Evolutionary conservation across 2,329 filamentous ascomycete genomes (phyloP).

Genomic region (Sclerotinia sclerotiorum): DNA sequence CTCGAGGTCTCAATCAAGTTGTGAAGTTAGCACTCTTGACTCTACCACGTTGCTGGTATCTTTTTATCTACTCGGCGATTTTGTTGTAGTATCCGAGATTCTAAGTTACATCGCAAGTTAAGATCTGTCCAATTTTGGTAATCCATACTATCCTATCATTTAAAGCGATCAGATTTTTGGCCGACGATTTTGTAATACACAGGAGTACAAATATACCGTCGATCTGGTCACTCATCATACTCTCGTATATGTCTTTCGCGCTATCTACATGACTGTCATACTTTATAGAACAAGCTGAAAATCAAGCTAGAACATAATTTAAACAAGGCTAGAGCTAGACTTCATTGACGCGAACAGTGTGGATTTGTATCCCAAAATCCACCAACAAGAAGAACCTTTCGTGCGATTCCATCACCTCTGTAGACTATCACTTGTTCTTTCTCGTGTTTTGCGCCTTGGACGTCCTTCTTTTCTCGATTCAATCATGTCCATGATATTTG

Average conservation of each 20-base stretch:
- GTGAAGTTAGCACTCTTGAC: neutral
- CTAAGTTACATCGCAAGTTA: neutral
- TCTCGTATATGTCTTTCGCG: neutral
- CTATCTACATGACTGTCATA: constrained; percentile 7
- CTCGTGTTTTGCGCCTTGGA: constrained; percentile 7
- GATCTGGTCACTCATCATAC: neutral
- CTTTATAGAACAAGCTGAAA: neutral
- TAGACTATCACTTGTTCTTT: constrained; percentile 10
- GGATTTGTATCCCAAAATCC: neutral
- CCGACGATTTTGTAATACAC: neutral
- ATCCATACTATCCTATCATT: neutral
- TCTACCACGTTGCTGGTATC: constrained; percentile 8
- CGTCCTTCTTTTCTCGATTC: neutral
- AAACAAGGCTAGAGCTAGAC: neutral
- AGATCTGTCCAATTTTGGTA: neutral
- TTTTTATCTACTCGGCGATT: neutral
- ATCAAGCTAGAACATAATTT: constrained; percentile 9
- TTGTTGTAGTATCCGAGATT: neutral
- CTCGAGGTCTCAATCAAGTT: neutral
- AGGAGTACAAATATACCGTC: constrained; percentile 1
- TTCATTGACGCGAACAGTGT: neutral
- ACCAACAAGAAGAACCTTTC: neutral
- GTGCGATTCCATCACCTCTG: neutral
- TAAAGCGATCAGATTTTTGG: neutral
- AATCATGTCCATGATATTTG: neutral